A percentile compares a stretch with the other conserved stretches of the same genome.
Evolutionary conservation across 75 land plant species (phyloP).

Genomic region (Larix kaempferi): DNA sequence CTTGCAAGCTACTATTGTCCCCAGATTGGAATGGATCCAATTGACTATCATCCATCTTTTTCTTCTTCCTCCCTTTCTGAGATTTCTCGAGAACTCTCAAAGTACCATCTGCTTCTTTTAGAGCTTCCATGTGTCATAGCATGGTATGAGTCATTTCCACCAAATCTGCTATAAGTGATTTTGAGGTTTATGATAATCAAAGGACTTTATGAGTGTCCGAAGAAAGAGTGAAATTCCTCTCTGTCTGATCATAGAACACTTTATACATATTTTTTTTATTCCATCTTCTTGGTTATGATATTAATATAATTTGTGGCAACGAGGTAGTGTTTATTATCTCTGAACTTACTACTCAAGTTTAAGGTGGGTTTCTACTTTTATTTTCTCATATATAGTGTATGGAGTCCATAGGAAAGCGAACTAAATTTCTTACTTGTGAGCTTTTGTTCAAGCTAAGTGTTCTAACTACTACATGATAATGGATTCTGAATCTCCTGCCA

Average conservation of each 20-base stretch:
- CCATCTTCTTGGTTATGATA: no score
- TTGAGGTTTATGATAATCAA: constrained; percentile 70
- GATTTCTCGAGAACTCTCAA: constrained; percentile 78
- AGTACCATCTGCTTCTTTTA: constrained; percentile 70
- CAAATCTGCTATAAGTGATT: constrained; percentile 88
- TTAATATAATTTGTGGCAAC: no score
- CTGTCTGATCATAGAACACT: constrained; percentile 96
- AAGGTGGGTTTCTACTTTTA: no score
- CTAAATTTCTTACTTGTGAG: no score
- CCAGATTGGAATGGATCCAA: not conserved
- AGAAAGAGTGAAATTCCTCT: constrained; percentile 74
- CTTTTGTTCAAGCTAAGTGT: no score
- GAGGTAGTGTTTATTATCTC: no score
- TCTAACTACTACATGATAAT: no score
- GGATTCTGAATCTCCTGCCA: not conserved
- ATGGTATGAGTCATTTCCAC: constrained; percentile 71
- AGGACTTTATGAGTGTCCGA: constrained; percentile 53
- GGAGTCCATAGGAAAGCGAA: no score
- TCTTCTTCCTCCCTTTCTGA: constrained; percentile 41
- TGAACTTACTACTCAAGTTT: no score
- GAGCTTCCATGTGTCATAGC: constrained; percentile 71
- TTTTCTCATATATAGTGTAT: no score
- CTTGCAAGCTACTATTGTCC: not conserved
- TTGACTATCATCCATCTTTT: constrained; percentile 10
- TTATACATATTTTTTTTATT: constrained; percentile 30